phyloP scores from a whole-genome alignment of 768 basidiomycete genomes.

The Butyriboletus loyo region DNA sequence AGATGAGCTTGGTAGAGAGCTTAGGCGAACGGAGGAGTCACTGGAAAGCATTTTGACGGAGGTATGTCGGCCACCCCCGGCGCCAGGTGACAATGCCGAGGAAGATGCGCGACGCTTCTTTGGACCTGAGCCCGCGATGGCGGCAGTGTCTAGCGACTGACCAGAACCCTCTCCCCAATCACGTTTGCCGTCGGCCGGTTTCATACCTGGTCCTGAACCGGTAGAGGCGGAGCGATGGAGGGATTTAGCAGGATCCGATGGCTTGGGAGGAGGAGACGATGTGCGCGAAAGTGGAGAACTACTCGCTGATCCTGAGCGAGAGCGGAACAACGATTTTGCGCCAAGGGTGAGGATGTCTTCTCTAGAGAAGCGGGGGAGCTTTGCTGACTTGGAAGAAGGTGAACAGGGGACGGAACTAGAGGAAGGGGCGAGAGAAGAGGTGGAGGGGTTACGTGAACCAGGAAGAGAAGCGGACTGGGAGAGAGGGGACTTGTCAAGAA shows the following conservation, averaged over 20 bases:
- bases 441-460: conserved; percentile 8
- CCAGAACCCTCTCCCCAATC: conserved; percentile 3
- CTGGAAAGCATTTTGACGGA: conserved; percentile 5
- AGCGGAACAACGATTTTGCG: conserved; percentile 30
- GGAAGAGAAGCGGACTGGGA: conserved; percentile 13
- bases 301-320: conserved; percentile 17
- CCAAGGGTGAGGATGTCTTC: conserved; percentile 33
- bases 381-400: conserved; percentile 9
- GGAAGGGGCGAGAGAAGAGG: conserved; percentile 12
- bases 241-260: background rate
- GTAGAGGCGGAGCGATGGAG: conserved; percentile 22
- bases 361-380: conserved; percentile 18
- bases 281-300: background rate
- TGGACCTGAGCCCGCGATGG: background rate
- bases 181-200: background rate
- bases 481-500: conserved; percentile 7
- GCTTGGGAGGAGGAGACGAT: conserved; percentile 18
- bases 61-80: conserved; percentile 32
- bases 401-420: conserved; percentile 13
- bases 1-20: conserved; percentile 8
- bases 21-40: background rate
- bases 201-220: conserved; percentile 9
- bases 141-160: background rate
- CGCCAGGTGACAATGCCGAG: conserved; percentile 18
- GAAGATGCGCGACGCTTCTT: conserved; percentile 25